These are phyloP conservation scores for Fragilariopsis cylindrus DNA, from an alignment of 108 stramenopile genomes.

Conservation along the genomic window DNA sequence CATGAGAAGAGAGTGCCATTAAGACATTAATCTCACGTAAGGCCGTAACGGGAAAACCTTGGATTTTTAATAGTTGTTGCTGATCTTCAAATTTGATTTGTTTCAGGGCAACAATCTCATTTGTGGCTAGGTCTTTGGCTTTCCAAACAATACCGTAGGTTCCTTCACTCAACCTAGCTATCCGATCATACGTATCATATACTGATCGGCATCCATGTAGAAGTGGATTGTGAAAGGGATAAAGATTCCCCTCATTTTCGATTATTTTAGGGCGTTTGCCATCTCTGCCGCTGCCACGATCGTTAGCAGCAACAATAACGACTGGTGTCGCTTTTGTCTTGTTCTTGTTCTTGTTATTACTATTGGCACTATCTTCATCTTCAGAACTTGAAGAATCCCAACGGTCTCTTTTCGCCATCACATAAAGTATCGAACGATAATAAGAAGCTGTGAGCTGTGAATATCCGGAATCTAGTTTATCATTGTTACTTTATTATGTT, in stretches of 20 bases:
- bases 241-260: background rate
- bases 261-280: background rate
- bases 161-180: constrained; percentile 84
- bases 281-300: background rate
- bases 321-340: background rate
- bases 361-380: constrained; percentile 25
- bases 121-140: constrained; percentile 74
- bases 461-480: too few species aligned
- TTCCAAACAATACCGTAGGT: constrained; percentile 97
- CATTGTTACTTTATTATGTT: too few species aligned
- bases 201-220: constrained; percentile 83
- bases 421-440: background rate
- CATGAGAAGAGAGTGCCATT: constrained; percentile 68
- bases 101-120: constrained; percentile 89
- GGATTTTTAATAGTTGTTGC: constrained; percentile 40
- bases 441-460: too few species aligned
- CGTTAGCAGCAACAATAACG: background rate
- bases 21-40: constrained; percentile 89
- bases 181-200: constrained; percentile 84
- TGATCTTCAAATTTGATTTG: constrained; percentile 85
- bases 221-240: constrained; percentile 73
- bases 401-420: constrained; percentile 42
- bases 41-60: constrained; percentile 93
- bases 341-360: background rate
- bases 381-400: constrained; percentile 47